Evolutionary conservation across 768 basidiomycete genomes (phyloP), one percentile per base, ranked within the genome.

Genomic region (Phylloporus scabripes): DNA sequence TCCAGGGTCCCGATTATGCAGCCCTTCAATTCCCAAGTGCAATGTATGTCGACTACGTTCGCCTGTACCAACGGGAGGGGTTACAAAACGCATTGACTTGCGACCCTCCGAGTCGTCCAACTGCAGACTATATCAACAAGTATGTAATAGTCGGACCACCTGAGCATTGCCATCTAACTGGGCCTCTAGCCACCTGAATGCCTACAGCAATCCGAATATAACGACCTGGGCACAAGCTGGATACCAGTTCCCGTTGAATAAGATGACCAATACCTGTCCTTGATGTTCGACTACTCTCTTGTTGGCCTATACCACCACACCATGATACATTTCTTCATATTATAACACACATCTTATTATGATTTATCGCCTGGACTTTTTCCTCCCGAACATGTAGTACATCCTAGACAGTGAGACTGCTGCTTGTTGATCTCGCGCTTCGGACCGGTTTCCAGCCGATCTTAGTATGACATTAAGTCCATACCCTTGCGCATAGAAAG

Each of bases 41-140:
- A 51, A 87, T 95, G 87, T 80, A 78, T 51, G 70, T 98, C 54
- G 95, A 97, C 66, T 97, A 96, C 58, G 78, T 99, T 20, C 82
- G 92, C 32, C 77, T 94, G 45, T 91, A 92, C 57, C 93, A 96
- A 70, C 80, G 85, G 31, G 63, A 80, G 18, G 92, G 85, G 8
- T 62, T 79, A n/a, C 62, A 79, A 55, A 73, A 84, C 47, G 83
- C 79, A 9, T 58, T 91, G 31, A 83, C 85, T 1, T 99, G 95
- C 65, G 76, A 90, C 64, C 95, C 95, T 8, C 70, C 80, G 2
- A 75, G 72, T 41, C 73, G 78, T 49, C 95, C 95, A 0, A 99
- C 95, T 2, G 64, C 80, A 15, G 70, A 82, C 49, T 99, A 98
- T 61, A 91, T 91, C 55, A 70, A 77, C 33, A 72, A 67, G 87